phyloP scores from a whole-genome alignment of 2,329 filamentous ascomycete genomes.

The Helminthosporium solani region DNA sequence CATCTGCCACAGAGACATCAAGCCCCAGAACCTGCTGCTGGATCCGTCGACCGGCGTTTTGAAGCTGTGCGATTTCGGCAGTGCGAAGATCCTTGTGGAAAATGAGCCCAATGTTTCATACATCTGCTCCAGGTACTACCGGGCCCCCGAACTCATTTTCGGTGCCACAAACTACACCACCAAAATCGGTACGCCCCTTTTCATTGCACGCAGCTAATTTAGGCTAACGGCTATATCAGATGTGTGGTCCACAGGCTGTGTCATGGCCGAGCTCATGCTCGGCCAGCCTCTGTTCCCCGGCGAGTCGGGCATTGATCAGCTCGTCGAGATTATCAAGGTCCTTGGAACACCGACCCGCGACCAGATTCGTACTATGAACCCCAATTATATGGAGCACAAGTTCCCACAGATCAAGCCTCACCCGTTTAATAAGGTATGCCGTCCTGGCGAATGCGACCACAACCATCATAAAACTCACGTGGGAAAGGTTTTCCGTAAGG shows the following conservation, averaged over 20 bases:
- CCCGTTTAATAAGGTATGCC: slow-evolving; percentile 83
- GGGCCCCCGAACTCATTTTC: slow-evolving; percentile 96
- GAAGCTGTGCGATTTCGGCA: slow-evolving; percentile 98
- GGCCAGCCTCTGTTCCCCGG: slow-evolving; percentile 97
- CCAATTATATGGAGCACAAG: slow-evolving; percentile 99
- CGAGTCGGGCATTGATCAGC: slow-evolving; percentile 96
- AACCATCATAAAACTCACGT: slow-evolving; percentile 7
- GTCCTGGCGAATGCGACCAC: background rate
- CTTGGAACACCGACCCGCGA: slow-evolving; percentile 94
- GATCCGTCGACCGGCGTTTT: slow-evolving; percentile 88
- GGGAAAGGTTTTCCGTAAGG: slow-evolving; percentile 85
- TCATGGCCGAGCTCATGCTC: slow-evolving; percentile 99
- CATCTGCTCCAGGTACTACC: slow-evolving; percentile 98
- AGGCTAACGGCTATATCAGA: slow-evolving; percentile 57
- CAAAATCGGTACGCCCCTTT: slow-evolving; percentile 82
- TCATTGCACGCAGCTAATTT: slow-evolving; percentile 5
- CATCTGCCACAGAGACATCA: slow-evolving; percentile 98
- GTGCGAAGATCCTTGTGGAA: slow-evolving; percentile 96
- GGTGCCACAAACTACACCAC: slow-evolving; percentile 99
- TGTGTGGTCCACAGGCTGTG: slow-evolving; percentile 98
- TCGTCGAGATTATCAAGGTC: slow-evolving; percentile 99
- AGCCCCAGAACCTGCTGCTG: slow-evolving; percentile 94
- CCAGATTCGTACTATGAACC: slow-evolving; percentile 99
- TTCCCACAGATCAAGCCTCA: slow-evolving; percentile 99
- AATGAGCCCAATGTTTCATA: slow-evolving; percentile 99